phyloP scores from a whole-genome alignment of 352 stramenopile genomes.

The Thalassiosira delicatula region DNA sequence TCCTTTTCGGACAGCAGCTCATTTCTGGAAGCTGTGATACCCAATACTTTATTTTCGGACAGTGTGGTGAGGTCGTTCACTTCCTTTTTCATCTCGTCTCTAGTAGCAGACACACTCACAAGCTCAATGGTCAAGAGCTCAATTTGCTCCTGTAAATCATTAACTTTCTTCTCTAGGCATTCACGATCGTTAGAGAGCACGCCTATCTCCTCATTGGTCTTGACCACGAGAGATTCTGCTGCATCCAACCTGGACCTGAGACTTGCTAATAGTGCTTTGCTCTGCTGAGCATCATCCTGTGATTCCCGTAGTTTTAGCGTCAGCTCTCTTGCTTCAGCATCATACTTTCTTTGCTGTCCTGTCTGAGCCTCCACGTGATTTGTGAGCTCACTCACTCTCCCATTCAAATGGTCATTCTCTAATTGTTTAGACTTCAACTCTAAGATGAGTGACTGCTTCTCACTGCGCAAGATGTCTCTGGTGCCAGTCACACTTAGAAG shows the following conservation, averaged over 20 bases:
- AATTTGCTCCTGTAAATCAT: constrained; percentile 23
- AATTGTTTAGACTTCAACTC: constrained; percentile 21
- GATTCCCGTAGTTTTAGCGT: constrained; percentile 1
- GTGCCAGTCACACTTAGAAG: constrained; percentile 7
- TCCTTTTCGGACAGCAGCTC: constrained; percentile 13
- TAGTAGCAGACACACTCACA: not conserved
- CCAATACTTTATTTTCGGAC: constrained; percentile 2
- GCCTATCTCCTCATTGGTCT: constrained; percentile 44
- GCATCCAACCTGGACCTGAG: constrained; percentile 49
- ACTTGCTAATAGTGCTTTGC: constrained; percentile 20
- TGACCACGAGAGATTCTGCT: constrained; percentile 40
- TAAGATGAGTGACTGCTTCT: constrained; percentile 5
- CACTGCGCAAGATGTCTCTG: not conserved
- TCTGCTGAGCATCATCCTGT: constrained; percentile 19
- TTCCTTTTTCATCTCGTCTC: not conserved
- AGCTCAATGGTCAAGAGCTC: not conserved
- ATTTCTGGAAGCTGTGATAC: constrained; percentile 5
- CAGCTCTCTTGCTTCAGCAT: constrained; percentile 14
- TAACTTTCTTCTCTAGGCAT: constrained; percentile 19
- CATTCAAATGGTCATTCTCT: constrained; percentile 1
- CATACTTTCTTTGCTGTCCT: not conserved
- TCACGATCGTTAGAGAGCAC: constrained; percentile 33
- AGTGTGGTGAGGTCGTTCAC: constrained; percentile 30
- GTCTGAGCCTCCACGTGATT: not conserved
- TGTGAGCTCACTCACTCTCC: not conserved